Conservation (phyloP, 2,329 filamentous ascomycete genomes). For the Beauveria scarabaeidicola region DNA sequence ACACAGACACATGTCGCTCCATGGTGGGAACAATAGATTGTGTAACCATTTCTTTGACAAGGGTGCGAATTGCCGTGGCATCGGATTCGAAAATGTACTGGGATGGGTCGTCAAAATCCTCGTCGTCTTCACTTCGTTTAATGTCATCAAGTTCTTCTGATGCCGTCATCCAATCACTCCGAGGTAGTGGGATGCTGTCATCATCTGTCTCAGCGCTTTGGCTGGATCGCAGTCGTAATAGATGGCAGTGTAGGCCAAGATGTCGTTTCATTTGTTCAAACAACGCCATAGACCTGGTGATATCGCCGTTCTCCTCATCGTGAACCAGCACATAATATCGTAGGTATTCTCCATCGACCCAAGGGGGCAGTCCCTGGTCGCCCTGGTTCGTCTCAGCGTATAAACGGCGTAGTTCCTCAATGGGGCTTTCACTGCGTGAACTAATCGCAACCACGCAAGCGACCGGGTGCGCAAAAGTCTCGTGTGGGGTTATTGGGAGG, state of each 20-base stretch:
- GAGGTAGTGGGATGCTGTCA: conserved; percentile 73
- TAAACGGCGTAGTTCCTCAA: conserved; percentile 75
- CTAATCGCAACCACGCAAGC: conserved; percentile 93
- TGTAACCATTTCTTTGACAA: conserved; percentile 89
- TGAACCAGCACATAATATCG: conserved; percentile 95
- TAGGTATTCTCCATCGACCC: conserved; percentile 86
- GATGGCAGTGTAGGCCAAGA: conserved; percentile 89
- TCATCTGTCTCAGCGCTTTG: conserved; percentile 86
- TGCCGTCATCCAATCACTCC: conserved; percentile 83
- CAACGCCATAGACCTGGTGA: conserved; percentile 75
- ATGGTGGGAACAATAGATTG: conserved; percentile 93
- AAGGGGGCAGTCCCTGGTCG: conserved; percentile 63
- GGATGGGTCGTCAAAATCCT: conserved; percentile 60
- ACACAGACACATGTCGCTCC: conserved; percentile 83
- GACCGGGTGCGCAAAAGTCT: conserved; percentile 91
- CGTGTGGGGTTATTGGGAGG: conserved; percentile 69
- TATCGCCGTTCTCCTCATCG: conserved; percentile 92
- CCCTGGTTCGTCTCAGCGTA: conserved; percentile 81
- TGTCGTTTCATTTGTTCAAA: conserved; percentile 99
- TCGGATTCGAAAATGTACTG: conserved; percentile 89
- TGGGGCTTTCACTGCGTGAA: conserved; percentile 72
- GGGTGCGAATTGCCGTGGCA: conserved; percentile 75
- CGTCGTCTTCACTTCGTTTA: conserved; percentile 55
- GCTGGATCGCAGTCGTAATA: conserved; percentile 74
- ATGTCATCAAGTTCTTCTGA: conserved; percentile 75